Evolutionary conservation across 2,329 filamentous ascomycete genomes (phyloP).

Genomic region (Exophiala oligosperma): DNA sequence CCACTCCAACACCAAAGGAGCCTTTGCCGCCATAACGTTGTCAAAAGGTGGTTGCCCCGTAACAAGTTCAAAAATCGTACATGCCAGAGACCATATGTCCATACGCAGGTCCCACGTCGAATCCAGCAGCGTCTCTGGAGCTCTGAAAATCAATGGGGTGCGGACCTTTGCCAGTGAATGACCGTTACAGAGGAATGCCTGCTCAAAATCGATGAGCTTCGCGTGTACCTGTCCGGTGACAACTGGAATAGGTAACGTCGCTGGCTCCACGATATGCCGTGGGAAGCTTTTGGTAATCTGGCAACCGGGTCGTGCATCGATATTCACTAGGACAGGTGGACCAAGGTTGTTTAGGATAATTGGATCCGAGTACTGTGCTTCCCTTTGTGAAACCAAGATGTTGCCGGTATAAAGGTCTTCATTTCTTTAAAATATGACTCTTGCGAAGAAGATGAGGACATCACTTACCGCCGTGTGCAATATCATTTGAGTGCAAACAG

Average conservation of each 20-base stretch:
- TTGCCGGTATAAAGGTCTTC: constrained; percentile 25
- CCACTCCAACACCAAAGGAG: constrained; percentile 24
- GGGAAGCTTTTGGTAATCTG: constrained; percentile 18
- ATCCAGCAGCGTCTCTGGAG: constrained; percentile 25
- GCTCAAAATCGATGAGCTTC: constrained; percentile 26
- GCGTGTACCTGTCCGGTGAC: constrained; percentile 10
- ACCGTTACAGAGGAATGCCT: constrained; percentile 19
- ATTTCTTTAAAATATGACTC: constrained; percentile 8
- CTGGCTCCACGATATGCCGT: constrained; percentile 18
- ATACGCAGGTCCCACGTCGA: constrained; percentile 15
- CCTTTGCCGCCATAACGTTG: constrained; percentile 22
- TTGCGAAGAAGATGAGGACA: not conserved
- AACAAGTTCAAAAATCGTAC: constrained; percentile 26
- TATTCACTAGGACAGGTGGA: constrained; percentile 12
- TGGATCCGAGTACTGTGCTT: constrained; percentile 13
- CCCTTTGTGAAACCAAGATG: constrained; percentile 18
- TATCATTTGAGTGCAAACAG: constrained; percentile 22
- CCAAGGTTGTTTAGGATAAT: constrained; percentile 10
- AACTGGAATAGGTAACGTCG: constrained; percentile 8
- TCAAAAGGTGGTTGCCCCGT: constrained; percentile 28
- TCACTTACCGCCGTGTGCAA: constrained; percentile 23
- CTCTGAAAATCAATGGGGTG: constrained; percentile 24
- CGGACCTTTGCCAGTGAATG: constrained; percentile 16
- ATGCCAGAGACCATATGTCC: constrained; percentile 26
- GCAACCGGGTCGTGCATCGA: constrained; percentile 9